Base-by-base conservation (phyloP, 352 stramenopile genomes). In the Phytophthora citrophthora region DNA sequence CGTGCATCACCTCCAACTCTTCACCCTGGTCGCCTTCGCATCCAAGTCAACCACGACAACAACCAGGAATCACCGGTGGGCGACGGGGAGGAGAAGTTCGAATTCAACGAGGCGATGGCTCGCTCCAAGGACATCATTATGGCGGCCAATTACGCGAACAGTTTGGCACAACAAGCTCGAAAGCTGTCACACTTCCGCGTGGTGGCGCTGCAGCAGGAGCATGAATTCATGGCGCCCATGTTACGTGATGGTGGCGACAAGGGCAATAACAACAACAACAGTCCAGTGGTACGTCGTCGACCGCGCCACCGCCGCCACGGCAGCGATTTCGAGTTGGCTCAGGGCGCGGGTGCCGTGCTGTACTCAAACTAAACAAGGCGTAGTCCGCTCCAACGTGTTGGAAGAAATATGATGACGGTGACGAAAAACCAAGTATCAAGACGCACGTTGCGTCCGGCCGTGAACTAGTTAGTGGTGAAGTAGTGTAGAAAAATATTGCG, bases 181-280 rank as follows among this genome's bases (percentile, higher is more conserved):
- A 86, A 84, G 59, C 66, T 90, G 3, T 89, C 82, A 38, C 79
- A 89, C 59, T 74, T 83, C 51, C 85, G 85, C 45, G 71, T 92
- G 23, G 48, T 84, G 26, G 83, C 81, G 2, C 55, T 93, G 23
- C 85, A 90, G 54, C 78, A 77, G n/a, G 85, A 91, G 38, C 60
- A 93, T 40, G 52, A 83, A 24, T 67, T 65, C 41, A 76, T 77
- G 74, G 64, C 64, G 7, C 64, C 63, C 2, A 58, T 66, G 44
- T 38, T 53, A 32, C 64, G 41, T 45, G 75, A 65, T 38, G 65
- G 44, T 24, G 54, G 49, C 53, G 61, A 72, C 62, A 83, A 32
- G 32, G 23, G 23, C 59, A 74, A 27, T 4, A 34, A 34, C 29
- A 34, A 29, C 66, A 70, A n/a, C 23, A 61, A 10, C 47, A 48